Evolutionary conservation across 495 filamentous ascomycete genomes (phyloP).

Genomic region (Baudoinia panamericana): DNA sequence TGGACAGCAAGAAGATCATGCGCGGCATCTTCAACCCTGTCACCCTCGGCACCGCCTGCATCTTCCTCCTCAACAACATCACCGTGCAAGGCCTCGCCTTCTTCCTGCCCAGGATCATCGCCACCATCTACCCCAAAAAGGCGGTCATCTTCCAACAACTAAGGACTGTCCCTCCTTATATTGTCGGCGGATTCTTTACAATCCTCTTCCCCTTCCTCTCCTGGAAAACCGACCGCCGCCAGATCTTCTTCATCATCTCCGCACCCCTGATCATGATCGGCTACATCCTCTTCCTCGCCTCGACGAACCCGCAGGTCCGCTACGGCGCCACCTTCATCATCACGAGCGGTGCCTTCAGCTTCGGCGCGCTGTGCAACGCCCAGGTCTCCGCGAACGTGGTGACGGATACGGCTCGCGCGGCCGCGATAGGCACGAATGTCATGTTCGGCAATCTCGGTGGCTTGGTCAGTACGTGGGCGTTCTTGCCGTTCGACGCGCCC

Average conservation of each 20-base stretch:
- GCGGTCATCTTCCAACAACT: constrained; percentile 51
- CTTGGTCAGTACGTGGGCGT: constrained; percentile 57
- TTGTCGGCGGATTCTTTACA: constrained; percentile 55
- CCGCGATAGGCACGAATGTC: constrained; percentile 52
- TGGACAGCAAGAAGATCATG: constrained; percentile 34
- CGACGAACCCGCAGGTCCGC: constrained; percentile 33
- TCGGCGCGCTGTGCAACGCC: constrained; percentile 52
- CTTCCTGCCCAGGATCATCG: constrained; percentile 59
- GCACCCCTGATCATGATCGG: constrained; percentile 49
- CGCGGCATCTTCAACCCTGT: constrained; percentile 40
- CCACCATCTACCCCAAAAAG: constrained; percentile 44
- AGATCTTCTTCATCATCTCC: constrained; percentile 34
- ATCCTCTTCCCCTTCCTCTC: constrained; percentile 47
- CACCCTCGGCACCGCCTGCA: constrained; percentile 35
- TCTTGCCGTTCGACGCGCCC: constrained; percentile 49
- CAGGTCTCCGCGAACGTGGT: constrained; percentile 58
- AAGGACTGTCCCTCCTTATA: constrained; percentile 58
- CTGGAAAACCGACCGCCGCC: constrained; percentile 43
- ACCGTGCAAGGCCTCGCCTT: constrained; percentile 48
- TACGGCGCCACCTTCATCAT: constrained; percentile 65
- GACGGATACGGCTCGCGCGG: constrained; percentile 52
- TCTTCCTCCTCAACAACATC: constrained; percentile 44
- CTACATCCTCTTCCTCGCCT: constrained; percentile 61
- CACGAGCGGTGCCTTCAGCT: constrained; percentile 41
- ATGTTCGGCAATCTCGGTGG: constrained; percentile 65